Base-by-base conservation (phyloP, 176 grass and related monocot genomes). In the Coix lacrymajobi region DNA sequence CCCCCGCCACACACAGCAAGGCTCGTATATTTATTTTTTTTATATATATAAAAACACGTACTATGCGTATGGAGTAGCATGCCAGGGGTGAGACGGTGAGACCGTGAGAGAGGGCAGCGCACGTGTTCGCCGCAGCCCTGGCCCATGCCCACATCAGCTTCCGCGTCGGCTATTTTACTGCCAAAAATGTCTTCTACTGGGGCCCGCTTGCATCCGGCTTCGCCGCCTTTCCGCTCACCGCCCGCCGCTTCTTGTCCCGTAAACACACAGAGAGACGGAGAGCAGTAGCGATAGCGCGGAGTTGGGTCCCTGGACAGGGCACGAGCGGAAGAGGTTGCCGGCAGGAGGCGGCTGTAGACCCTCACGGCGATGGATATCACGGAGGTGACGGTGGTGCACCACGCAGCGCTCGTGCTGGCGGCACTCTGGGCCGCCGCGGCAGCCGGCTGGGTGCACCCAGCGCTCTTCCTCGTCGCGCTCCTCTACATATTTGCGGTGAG, bases 401-500 rank as follows among this genome's bases (percentile, higher is more conserved):
- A 98, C 82, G 82, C 90, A 11, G 87, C 89, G 32, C 81, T 98
- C 73, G 93, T 90, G 37, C 79, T 98, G 28, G 76, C 82, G n/a
- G 75, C 83, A 66, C 87, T 98, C 57, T 98, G 92, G 84, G 84
- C 52, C 49, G 81, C 85, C 26, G 89, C 73, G 0, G 67, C 79
- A 16, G 60, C 90, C 32, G 96, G 91, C 1, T 96, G 91, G 91
- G 51, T 80, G 60, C 85, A 93, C 66, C 93, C 96, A 3, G 58
- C 62, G 29, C 11, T 92, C 67, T 96, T 87, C 85, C 83, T 99
- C 38, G 31, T 73, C 73, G 87, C 89, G 46, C 71, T 99, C 14
- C 31, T 92, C n/a, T 96, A 99, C 89, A 86, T 99, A 64, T 96
- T 92, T 71, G 78, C 70, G 91, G 96, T 99, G 90, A 85, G 87